Conservation (phyloP, 2,329 filamentous ascomycete genomes). For the Colletotrichum somersetense region DNA sequence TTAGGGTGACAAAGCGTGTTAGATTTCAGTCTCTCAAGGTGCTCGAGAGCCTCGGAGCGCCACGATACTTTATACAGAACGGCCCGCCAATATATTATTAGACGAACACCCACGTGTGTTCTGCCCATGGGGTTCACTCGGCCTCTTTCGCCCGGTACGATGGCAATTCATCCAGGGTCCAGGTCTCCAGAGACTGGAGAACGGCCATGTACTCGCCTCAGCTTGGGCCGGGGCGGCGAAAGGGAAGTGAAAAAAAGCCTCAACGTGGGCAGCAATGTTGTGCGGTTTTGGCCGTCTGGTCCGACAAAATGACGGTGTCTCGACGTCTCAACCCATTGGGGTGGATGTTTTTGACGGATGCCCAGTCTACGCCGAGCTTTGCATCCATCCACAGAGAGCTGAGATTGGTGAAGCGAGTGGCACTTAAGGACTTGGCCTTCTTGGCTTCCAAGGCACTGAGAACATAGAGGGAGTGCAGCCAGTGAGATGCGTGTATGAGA, state of each 20-base stretch:
- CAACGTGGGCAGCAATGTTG: not conserved
- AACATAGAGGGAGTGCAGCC: constrained; percentile 22
- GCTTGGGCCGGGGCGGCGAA: too few relatives aligned
- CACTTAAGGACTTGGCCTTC: constrained; percentile 33
- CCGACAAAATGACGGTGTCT: not conserved
- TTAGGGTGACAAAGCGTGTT: constrained; percentile 15
- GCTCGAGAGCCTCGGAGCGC: constrained; percentile 10
- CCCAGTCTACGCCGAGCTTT: constrained; percentile 38
- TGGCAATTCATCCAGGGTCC: too few relatives aligned
- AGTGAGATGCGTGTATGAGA: constrained; percentile 12
- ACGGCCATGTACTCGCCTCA: too few relatives aligned
- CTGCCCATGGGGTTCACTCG: not conserved
- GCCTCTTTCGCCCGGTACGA: not conserved
- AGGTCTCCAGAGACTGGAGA: too few relatives aligned
- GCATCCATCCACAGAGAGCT: constrained; percentile 26
- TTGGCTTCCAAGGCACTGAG: constrained; percentile 36
- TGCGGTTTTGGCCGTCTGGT: not conserved
- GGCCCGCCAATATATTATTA: not conserved
- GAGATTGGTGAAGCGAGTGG: constrained; percentile 32
- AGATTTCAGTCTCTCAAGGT: constrained; percentile 13
- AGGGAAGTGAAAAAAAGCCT: not conserved
- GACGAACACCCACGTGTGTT: constrained; percentile 1
- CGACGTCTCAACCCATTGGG: not conserved
- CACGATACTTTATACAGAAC: constrained; percentile 34
- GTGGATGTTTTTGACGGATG: constrained; percentile 38